Evolutionary conservation across 306 rosid genomes (phyloP), one percentile per base, ranked within the genome.

Genomic region (Inga leiocalycina): DNA sequence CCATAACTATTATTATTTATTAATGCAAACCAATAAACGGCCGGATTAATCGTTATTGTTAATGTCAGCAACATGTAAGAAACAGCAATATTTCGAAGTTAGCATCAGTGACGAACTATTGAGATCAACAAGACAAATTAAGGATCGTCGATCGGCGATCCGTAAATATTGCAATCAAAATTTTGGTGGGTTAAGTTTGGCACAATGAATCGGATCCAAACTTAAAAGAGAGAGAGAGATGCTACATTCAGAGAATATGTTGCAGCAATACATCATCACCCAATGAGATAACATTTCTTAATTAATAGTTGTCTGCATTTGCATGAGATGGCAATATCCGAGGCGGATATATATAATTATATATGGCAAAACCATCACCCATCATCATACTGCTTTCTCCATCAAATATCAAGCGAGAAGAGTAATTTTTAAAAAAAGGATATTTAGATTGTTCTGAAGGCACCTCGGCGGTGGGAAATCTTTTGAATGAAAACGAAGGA

Each of bases 161-260:
- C 17, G 43, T 57, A 80, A 70, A 79, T 79, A 12, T 39, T 59
- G 45, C 11, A 41, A 56, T 56, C 61, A 56, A 71, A 49, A 35
- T 34, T 35, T 49, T 20, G 35, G 75, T 32, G 41, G 51, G 82
- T 27, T 27, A 27, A 27, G 30, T 14, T 20, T 35, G 75, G 52
- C 82, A 66, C 19, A 30, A 46, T 65, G 79, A 22, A 75, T 75
- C 20, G 34, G 79, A 79, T 70, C 71, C 77, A 70, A 39, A 43
- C 57, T 30, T 16, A 10, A 69, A 79, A 79, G 54, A 74, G 22
- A 57, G 64, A 24, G 64, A 24, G 71, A 57, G 76, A 71, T 57
- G 59, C 71, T 69, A 67, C 54, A 22, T 68, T 41, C 80, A 76
- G 41, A 76, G 70, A 19, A 59, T 62, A 62, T 62, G 73, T 44